These are phyloP conservation scores for Dipodascopsis tothii DNA, from an alignment of 805 yeast species.

Conservation along the genomic window DNA sequence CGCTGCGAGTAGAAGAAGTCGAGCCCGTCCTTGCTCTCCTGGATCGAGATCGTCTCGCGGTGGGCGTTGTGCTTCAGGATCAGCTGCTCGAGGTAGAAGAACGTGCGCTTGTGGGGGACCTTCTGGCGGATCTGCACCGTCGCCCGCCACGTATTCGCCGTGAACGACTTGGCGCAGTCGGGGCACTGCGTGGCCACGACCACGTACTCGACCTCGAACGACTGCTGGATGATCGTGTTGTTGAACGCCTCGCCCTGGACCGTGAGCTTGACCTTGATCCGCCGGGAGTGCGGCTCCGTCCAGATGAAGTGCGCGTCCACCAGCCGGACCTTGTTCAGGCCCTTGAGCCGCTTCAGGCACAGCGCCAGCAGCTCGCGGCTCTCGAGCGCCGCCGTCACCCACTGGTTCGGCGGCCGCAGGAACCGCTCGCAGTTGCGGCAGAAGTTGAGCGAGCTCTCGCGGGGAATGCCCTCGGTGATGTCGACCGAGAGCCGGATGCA, in stretches of 20 bases:
- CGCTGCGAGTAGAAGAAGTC: constrained; percentile 86
- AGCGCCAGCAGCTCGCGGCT: constrained; percentile 87
- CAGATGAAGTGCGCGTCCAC: constrained; percentile 92
- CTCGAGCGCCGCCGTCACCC: constrained; percentile 87
- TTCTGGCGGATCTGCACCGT: constrained; percentile 96
- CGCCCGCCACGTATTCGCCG: constrained; percentile 97
- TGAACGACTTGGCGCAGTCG: constrained; percentile 95
- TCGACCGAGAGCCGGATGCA: constrained; percentile 91
- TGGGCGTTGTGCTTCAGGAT: constrained; percentile 90
- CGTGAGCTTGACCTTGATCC: constrained; percentile 82
- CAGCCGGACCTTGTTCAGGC: constrained; percentile 76
- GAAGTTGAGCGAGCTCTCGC: constrained; percentile 78
- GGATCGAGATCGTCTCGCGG: constrained; percentile 84
- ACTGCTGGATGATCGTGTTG: constrained; percentile 86
- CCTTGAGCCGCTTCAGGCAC: constrained; percentile 80
- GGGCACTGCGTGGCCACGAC: constrained; percentile 96
- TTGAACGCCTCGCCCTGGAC: constrained; percentile 95
- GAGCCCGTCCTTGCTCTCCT: constrained; percentile 87
- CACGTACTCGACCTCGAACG: constrained; percentile 86
- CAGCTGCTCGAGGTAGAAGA: constrained; percentile 88
- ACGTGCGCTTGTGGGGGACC: constrained; percentile 93
- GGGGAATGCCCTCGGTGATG: constrained; percentile 86
- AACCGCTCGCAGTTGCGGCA: constrained; percentile 97
- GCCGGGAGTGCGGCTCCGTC: constrained; percentile 98
- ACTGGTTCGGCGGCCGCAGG: constrained; percentile 87